phyloP scores from a whole-genome alignment of 768 basidiomycete species.

The Podaxis sp. region DNA sequence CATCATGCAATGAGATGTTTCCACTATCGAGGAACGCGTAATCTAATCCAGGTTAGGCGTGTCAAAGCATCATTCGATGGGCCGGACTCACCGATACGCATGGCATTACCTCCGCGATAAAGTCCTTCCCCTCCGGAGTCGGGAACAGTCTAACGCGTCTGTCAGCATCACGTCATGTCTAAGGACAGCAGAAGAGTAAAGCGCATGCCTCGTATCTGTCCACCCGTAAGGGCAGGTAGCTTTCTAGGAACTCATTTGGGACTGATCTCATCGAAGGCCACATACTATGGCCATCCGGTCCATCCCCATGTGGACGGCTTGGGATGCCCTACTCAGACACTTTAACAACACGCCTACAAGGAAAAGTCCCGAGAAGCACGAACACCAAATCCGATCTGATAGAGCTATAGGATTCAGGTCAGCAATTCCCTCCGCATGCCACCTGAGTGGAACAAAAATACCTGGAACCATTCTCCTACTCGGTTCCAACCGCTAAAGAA shows the following conservation, averaged over 20 bases:
- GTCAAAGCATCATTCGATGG: background rate
- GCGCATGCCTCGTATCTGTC: constrained; percentile 23
- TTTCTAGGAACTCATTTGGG: constrained; percentile 30
- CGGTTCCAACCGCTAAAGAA: constrained; percentile 29
- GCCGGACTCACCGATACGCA: constrained; percentile 25
- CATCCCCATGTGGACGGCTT: constrained; percentile 23
- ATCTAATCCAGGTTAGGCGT: constrained; percentile 16
- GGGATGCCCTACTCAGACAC: constrained; percentile 20
- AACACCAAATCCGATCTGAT: constrained; percentile 30
- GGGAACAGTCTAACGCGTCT: constrained; percentile 19
- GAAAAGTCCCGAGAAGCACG: background rate
- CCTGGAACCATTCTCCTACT: constrained; percentile 29
- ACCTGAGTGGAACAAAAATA: background rate
- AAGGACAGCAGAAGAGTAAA: background rate
- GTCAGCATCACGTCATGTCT: background rate
- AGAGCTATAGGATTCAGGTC: constrained; percentile 16
- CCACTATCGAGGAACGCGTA: constrained; percentile 29
- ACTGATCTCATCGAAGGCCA: constrained; percentile 34
- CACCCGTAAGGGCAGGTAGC: constrained; percentile 28
- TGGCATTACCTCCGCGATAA: constrained; percentile 31
- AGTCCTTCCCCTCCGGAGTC: constrained; percentile 31
- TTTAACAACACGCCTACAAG: background rate
- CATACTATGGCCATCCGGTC: constrained; percentile 30
- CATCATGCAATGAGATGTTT: constrained; percentile 30
- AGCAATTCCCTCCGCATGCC: background rate